Conservation (phyloP, 495 filamentous ascomycete genomes). For the Tuber borchii region DNA sequence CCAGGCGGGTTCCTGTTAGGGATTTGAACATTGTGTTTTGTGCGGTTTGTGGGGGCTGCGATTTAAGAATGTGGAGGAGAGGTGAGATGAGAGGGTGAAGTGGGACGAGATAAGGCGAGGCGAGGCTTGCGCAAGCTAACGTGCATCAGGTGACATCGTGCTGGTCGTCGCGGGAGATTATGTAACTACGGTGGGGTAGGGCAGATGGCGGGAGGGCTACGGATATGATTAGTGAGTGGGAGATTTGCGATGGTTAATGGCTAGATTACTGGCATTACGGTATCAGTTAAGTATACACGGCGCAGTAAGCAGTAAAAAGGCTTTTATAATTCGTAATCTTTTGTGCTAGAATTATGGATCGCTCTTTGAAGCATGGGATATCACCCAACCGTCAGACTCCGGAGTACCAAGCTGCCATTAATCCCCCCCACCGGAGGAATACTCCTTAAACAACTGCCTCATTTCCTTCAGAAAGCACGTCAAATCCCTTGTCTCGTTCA, state of each 20-base stretch:
- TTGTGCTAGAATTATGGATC: background rate
- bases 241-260: background rate
- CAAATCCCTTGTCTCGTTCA: conserved; percentile 81
- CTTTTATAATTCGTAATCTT: background rate
- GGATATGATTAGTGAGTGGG: background rate
- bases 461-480: conserved; percentile 79
- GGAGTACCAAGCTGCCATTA: background rate
- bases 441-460: conserved; percentile 65
- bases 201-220: background rate
- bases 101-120: background rate
- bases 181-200: background rate
- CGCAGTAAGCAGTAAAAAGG: background rate
- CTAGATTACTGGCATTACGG: background rate
- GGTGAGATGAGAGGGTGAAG: background rate
- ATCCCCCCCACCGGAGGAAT: background rate
- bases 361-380: background rate
- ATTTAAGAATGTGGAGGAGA: background rate
- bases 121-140: background rate
- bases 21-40: background rate
- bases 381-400: background rate
- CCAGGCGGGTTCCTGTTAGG: background rate
- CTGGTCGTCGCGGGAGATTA: background rate
- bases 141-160: background rate
- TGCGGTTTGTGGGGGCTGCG: background rate
- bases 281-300: background rate